phyloP scores from a whole-genome alignment of 2,329 filamentous ascomycete species.

The Trichocomaceae sp. region DNA sequence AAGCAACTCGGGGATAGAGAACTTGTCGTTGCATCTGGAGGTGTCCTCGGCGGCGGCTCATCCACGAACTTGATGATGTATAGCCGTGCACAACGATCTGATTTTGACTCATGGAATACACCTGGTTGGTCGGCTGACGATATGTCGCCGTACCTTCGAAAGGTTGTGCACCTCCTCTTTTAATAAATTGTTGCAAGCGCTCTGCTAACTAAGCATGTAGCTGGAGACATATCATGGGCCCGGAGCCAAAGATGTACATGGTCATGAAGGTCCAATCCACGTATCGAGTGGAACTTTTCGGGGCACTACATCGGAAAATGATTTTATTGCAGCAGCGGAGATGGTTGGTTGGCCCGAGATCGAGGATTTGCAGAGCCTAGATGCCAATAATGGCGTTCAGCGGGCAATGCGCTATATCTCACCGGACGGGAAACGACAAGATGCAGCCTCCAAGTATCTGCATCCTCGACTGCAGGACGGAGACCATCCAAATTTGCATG shows the following conservation, averaged over 20 bases:
- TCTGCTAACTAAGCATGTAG: too few relatives aligned
- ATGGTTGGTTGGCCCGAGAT: neutral
- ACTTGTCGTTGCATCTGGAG: neutral
- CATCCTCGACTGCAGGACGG: neutral
- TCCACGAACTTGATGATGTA: constrained; percentile 9
- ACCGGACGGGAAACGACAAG: constrained; percentile 5
- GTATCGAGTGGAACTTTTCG: constrained; percentile 3
- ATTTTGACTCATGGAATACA: constrained; percentile 3
- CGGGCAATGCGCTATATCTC: constrained; percentile 7
- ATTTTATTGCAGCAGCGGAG: constrained; percentile 1
- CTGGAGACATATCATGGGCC: constrained; percentile 7
- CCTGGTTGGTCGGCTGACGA: constrained; percentile 4
- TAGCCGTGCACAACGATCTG: constrained; percentile 1
- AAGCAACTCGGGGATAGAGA: neutral
- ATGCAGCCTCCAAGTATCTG: constrained; percentile 1
- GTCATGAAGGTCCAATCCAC: neutral
- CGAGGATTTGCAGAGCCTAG: constrained; percentile 1
- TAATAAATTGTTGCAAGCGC: too few relatives aligned
- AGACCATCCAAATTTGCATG: constrained; percentile 2
- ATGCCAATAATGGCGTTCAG: constrained; percentile 6
- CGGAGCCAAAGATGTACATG: constrained; percentile 3
- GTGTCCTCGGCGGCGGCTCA: constrained; percentile 2
- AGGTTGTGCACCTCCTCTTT: too few relatives aligned
- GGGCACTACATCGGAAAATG: neutral
- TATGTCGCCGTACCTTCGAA: too few relatives aligned